phyloP scores from a whole-genome alignment of 192 early-diverging fungal species.

The Backusella westeae region DNA sequence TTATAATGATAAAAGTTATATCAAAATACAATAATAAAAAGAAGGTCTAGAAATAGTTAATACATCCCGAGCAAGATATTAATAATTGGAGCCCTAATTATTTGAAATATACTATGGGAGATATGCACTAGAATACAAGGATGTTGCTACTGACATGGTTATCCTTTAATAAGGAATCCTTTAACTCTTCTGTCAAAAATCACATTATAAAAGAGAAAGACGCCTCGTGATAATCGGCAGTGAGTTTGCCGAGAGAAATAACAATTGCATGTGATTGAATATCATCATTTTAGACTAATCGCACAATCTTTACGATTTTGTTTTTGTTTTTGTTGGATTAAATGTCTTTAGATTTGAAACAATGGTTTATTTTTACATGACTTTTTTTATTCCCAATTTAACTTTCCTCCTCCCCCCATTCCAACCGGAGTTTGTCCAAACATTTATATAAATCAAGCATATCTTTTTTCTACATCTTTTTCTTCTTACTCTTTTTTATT shows the following conservation, averaged over 20 bases:
- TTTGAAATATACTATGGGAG: not conserved
- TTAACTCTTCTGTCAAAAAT: not conserved
- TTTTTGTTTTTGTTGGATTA: not conserved
- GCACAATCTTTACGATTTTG: not conserved
- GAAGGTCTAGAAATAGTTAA: too few relatives aligned
- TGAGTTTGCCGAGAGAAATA: not conserved
- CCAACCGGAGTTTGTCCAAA: not conserved
- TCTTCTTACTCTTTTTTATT: not conserved
- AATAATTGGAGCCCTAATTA: not conserved
- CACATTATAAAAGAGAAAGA: not conserved
- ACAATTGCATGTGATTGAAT: not conserved
- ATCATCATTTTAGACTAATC: not conserved
- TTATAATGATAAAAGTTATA: not conserved
- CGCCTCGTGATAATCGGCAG: not conserved
- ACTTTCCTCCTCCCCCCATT: not conserved
- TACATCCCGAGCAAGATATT: not conserved
- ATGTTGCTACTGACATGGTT: not conserved
- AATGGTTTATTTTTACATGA: not conserved
- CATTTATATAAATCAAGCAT: not conserved
- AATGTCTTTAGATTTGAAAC: slow-evolving; percentile 3
- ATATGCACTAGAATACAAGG: not conserved
- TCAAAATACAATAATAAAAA: too few relatives aligned
- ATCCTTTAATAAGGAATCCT: not conserved
- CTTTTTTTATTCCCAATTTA: not conserved
- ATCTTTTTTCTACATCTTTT: not conserved